Evolutionary conservation across 1,139 yeast genomes (phyloP), one percentile per base, ranked within the genome.

Genomic region (Scheffersomyces cryptocercus): DNA sequence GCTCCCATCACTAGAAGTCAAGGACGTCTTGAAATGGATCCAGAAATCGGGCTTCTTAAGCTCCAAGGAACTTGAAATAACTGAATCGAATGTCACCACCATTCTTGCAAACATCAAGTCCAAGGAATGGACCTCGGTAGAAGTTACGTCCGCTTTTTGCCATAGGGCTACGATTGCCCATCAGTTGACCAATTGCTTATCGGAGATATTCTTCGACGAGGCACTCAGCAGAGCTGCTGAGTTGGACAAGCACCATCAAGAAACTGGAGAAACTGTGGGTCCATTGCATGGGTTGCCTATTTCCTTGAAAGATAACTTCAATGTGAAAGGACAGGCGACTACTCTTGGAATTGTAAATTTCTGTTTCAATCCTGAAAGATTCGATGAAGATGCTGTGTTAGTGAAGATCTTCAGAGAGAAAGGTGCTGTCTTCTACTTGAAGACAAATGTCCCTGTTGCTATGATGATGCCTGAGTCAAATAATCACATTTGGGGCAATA

Each of bases 271-370:
- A 16, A 44, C 53, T 30, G 52, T 45, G 39, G 77, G 69, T 37
- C 75, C 68, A 2, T 54, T 61, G 40, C 79, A 64, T 43, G 75
- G 75, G 0, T 48, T 70, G 29, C 75, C 80, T 9, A 58, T 70
- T n/a, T 67, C 73, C 0, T 57, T 70, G 44, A 80, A 80, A 53
- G 81, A 75, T 49, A 73, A 79, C 34, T 66, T 73, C 47, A 68
- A 69, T 46, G 61, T 79, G 38, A 64, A 64, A 40, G 85, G 84
- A 35, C 76, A 73, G 45, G 82, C 79, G 39, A 68, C 82, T 3
- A 67, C 77, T 8, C 59, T 77, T 35, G 84, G 84, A 5, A 73
- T 74, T 55, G 73, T 78, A 29, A 55, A 55, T 38, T 56, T 51
- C 44, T 54, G 59, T 47, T 61, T 54, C 45, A 59, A 57, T 34